Evolutionary conservation across 1,284 basidiomycete genomes (phyloP).

Genomic region (Sporisorium sorghi): DNA sequence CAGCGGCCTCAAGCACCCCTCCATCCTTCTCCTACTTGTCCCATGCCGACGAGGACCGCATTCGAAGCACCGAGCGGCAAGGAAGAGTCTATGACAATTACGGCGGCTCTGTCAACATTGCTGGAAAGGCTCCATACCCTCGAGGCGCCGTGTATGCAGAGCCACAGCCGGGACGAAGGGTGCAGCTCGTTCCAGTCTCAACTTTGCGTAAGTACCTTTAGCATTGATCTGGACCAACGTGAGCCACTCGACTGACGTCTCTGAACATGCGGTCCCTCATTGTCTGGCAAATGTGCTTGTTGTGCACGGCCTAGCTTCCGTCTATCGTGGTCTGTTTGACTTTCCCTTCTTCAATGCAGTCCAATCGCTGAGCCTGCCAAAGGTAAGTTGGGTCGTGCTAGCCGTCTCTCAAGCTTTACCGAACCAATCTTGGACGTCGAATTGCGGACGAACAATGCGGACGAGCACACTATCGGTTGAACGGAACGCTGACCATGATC

Average conservation of each 20-base stretch:
- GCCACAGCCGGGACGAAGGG: slow-evolving; percentile 22
- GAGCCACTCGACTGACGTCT: neutral
- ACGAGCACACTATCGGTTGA: too few relatives aligned
- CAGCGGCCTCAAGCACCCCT: neutral
- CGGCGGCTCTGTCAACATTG: neutral
- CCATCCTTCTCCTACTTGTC: neutral
- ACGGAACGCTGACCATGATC: neutral
- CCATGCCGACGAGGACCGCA: neutral
- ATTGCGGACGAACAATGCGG: too few relatives aligned
- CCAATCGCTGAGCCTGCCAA: slow-evolving; percentile 83
- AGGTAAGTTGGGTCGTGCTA: slow-evolving; percentile 72
- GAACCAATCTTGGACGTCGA: too few relatives aligned
- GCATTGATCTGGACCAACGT: neutral
- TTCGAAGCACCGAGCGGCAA: neutral
- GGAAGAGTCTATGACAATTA: neutral
- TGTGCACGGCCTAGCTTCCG: slow-evolving; percentile 75
- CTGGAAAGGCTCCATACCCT: neutral
- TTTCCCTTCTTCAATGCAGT: slow-evolving; percentile 90
- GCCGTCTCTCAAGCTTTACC: neutral
- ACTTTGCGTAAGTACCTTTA: slow-evolving; percentile 19
- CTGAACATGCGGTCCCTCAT: neutral
- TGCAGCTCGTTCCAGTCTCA: slow-evolving; percentile 20
- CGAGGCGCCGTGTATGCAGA: slow-evolving; percentile 12
- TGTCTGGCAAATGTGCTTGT: neutral
- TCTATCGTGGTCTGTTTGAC: slow-evolving; percentile 82